phyloP scores from a whole-genome alignment of 192 early-diverging fungal species.

The Diversispora eburnea region DNA sequence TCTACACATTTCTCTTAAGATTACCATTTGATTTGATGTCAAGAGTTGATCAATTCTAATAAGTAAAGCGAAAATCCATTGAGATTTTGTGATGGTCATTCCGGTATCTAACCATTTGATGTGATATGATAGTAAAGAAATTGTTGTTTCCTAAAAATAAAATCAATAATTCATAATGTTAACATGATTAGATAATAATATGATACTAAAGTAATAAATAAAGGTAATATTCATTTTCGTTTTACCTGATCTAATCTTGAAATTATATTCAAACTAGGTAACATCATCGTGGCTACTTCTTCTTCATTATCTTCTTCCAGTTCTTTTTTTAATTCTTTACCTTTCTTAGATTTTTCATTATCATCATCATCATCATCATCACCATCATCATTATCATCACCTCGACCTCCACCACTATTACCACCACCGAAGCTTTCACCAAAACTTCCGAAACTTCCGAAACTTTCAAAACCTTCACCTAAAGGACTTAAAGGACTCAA shows the following conservation, averaged over 20 bases:
- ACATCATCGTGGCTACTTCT: neutral
- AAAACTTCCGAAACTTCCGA: neutral
- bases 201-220: neutral
- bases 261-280: slow-evolving; percentile 10
- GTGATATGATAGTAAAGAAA: slow-evolving; percentile 25
- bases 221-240: neutral
- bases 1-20: slow-evolving; percentile 32
- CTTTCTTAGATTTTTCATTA: neutral
- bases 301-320: neutral
- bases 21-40: slow-evolving; percentile 33
- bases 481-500: neutral
- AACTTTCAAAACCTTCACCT: too few species aligned
- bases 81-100: slow-evolving; percentile 22
- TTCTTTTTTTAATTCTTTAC: neutral
- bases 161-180: neutral
- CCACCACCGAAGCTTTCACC: neutral
- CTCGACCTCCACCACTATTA: neutral
- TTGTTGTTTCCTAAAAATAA: slow-evolving; percentile 17
- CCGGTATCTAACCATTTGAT: slow-evolving; percentile 15
- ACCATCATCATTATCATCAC: neutral
- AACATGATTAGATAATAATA: neutral
- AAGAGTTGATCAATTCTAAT: slow-evolving; percentile 36
- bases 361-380: too few species aligned
- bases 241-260: slow-evolving; percentile 22
- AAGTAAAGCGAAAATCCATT: slow-evolving; percentile 37